Conservation (phyloP, 371 early-diverging fungal species). For the Chytridium lagenaria region DNA sequence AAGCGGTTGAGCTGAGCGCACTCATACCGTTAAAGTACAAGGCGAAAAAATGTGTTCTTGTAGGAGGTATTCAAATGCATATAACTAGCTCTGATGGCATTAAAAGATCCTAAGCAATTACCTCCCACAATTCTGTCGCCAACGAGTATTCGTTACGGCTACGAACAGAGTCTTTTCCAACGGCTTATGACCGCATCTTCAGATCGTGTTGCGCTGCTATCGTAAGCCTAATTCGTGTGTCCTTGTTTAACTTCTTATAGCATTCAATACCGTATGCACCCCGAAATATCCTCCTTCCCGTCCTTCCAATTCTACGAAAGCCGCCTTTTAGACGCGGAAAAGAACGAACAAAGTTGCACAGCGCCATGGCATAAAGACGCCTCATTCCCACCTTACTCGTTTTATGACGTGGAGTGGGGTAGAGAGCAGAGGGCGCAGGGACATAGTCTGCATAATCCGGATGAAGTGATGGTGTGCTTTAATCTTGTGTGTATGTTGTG, state of each 20-base stretch:
- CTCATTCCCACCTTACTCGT: conserved; percentile 77
- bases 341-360: conserved; percentile 62
- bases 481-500: conserved; percentile 71
- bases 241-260: conserved; percentile 44
- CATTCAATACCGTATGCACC: conserved; percentile 98
- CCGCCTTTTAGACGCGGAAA: conserved; percentile 76
- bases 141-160: conserved; percentile 72
- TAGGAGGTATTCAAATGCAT: conserved; percentile 71
- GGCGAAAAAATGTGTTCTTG: conserved; percentile 83
- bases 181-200: conserved; percentile 73
- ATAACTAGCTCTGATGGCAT: too few species aligned
- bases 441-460: conserved; percentile 80
- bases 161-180: conserved; percentile 90
- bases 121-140: conserved; percentile 91
- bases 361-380: conserved; percentile 79
- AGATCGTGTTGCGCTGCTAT: conserved; percentile 72
- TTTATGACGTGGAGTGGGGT: conserved; percentile 78
- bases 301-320: conserved; percentile 83
- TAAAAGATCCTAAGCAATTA: conserved; percentile 97
- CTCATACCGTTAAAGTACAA: conserved; percentile 91
- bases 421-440: conserved; percentile 71
- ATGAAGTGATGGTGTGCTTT: conserved; percentile 80
- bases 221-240: conserved; percentile 42
- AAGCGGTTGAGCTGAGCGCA: conserved; percentile 88
- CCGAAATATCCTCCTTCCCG: conserved; percentile 87